phyloP scores from a whole-genome alignment of 176 grass and related monocot species.

The Carex littledalei region DNA sequence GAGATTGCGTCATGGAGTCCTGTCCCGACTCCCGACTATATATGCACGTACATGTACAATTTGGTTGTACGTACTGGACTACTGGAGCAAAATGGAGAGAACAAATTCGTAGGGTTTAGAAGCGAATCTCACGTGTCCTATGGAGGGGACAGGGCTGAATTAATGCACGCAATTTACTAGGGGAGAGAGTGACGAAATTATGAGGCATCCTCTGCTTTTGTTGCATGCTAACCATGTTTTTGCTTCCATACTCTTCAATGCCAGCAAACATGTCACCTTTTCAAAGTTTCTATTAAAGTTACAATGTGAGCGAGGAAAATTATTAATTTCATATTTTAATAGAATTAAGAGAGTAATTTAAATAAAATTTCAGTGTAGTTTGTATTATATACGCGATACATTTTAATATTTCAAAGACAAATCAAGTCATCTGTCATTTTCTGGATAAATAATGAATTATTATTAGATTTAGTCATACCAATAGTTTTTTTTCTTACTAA shows the following conservation, averaged over 20 bases:
- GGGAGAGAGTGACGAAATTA: conserved; percentile 19
- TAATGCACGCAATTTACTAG: conserved; percentile 21
- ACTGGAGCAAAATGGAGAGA: neutral
- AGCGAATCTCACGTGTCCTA: neutral
- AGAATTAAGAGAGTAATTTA: neutral
- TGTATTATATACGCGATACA: no score
- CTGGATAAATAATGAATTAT: no score
- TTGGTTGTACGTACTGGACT: neutral
- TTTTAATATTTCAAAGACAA: no score
- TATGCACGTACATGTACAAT: neutral
- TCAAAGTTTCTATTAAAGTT: neutral
- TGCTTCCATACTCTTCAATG: neutral
- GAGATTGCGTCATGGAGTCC: no score
- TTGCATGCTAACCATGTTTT: neutral
- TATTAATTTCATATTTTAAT: no score
- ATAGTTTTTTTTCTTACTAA: no score
- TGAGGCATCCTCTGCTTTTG: conserved; percentile 25
- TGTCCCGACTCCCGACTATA: neutral
- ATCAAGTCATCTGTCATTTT: no score
- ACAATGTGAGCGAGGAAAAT: neutral
- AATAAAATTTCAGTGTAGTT: neutral
- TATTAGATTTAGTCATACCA: no score
- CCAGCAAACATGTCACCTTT: neutral
- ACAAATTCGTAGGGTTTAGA: neutral
- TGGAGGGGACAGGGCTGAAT: conserved; percentile 15